Evolutionary conservation across 2,329 filamentous ascomycete species (phyloP).

Genomic region (Trichophyton equinum): DNA sequence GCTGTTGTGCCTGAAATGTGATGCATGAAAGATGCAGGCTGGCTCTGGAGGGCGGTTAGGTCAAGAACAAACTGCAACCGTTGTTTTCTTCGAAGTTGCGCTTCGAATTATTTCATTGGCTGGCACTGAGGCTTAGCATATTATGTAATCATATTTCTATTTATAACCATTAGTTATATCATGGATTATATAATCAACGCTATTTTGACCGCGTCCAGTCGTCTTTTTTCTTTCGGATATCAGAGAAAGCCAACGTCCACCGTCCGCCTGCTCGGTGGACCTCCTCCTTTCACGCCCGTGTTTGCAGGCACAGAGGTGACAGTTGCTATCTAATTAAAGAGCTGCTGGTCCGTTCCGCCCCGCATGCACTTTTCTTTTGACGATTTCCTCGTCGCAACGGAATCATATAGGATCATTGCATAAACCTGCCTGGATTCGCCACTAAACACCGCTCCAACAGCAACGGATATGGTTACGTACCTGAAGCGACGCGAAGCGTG

Average conservation of each 20-base stretch:
- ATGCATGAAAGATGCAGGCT: neutral
- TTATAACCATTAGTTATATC: neutral
- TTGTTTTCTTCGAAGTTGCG: neutral
- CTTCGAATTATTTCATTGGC: neutral
- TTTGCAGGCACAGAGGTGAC: no score
- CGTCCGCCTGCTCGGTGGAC: no score
- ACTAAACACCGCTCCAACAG: neutral
- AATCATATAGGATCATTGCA: neutral
- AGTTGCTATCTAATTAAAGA: no score
- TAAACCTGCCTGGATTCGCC: neutral
- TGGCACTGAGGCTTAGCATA: neutral
- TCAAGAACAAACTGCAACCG: neutral
- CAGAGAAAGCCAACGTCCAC: neutral
- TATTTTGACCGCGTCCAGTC: neutral
- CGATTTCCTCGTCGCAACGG: no score
- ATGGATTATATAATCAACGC: neutral
- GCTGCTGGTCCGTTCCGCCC: no score
- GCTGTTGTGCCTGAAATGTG: constrained; percentile 5
- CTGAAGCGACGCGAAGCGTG: neutral
- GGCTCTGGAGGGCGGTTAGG: neutral
- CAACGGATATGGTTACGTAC: neutral
- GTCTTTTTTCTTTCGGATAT: neutral
- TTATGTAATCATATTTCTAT: neutral
- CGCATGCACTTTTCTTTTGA: no score
- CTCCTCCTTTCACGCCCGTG: no score